Conservation (phyloP, 2,329 filamentous ascomycete genomes). For the Magnaporthales sp. region DNA sequence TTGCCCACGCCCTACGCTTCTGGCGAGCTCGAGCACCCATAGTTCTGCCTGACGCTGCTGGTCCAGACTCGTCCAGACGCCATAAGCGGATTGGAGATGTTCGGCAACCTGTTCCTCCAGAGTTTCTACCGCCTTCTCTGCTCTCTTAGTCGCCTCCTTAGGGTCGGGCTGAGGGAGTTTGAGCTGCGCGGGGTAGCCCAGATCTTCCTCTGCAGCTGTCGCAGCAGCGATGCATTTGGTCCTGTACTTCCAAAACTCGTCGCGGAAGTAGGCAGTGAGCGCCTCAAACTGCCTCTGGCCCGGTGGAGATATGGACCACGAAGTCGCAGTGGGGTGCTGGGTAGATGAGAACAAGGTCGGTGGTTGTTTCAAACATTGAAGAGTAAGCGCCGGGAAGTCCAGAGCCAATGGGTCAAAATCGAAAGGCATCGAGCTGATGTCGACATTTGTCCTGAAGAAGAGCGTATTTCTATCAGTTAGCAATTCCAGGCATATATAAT, state of each 20-base stretch:
- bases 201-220: conserved; percentile 40
- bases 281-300: conserved; percentile 66
- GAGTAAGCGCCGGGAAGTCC: conserved; percentile 76
- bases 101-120: conserved; percentile 63
- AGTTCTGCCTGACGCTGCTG: conserved; percentile 46
- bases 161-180: conserved; percentile 30
- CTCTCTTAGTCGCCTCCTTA: conserved; percentile 37
- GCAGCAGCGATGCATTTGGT: conserved; percentile 40
- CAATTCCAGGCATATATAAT: background rate
- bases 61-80: conserved; percentile 63
- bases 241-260: conserved; percentile 60
- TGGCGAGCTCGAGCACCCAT: conserved; percentile 53
- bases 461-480: background rate
- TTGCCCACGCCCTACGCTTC: conserved; percentile 48
- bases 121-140: conserved; percentile 42
- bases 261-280: conserved; percentile 56
- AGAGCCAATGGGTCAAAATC: conserved; percentile 81
- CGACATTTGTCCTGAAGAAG: conserved; percentile 42
- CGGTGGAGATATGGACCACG: conserved; percentile 75
- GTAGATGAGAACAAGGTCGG: conserved; percentile 75
- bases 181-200: conserved; percentile 35
- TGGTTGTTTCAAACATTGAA: conserved; percentile 72
- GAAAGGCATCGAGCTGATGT: conserved; percentile 48
- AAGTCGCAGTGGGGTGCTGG: conserved; percentile 67
- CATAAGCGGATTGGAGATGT: conserved; percentile 70